Evolutionary conservation across 2,329 filamentous ascomycete genomes (phyloP), one percentile per base, ranked within the genome.

Genomic region (Aspergillus niger): DNA sequence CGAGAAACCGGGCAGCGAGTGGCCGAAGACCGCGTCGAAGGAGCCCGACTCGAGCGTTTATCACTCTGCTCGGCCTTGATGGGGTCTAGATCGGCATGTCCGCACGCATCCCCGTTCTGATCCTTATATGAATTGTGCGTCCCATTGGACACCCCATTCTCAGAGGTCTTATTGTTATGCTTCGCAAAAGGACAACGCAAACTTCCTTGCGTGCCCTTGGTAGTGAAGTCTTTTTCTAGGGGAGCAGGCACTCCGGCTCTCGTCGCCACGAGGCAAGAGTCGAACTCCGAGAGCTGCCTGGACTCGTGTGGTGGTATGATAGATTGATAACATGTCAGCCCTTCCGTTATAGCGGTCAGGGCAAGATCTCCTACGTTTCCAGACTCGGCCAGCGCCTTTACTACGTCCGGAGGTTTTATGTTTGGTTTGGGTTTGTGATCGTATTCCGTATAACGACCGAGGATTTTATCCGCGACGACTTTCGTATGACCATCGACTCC

Each of bases 161-260:
- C 69, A 61, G 68, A 61, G 32, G 76, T 69, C 69, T 81, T 77
- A 61, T 81, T 73, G 38, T 72, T 74, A 68, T 81, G 76, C 61
- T 79, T 80, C 32, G 85, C 88, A 76, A 96, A 97, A 0, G 93
- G 93, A 77, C 93, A 97, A 67, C 86, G 86, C 55, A 97, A 80
- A 65, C 85, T 85, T 68, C 92, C 91, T 69, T 90, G 91, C 70
- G 87, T 91, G 62, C 93, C 93, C 72, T 89, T 83, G 36, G 93
- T 90, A 17, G 93, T 97, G 70, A 97, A 97, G 77, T 97, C 93
- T 78, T 90, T 90, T 79, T 97, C 93, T 72, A 96, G 79, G 39
- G 86, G 82, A 53, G 85, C 87, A 56, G 87, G 87, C 73, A 85
- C 81, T 63, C 87, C 85, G 17, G 86, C 87, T 71, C 74, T 72